phyloP scores from a whole-genome alignment of 192 early-diverging fungal species.

The Podila minutissima region DNA sequence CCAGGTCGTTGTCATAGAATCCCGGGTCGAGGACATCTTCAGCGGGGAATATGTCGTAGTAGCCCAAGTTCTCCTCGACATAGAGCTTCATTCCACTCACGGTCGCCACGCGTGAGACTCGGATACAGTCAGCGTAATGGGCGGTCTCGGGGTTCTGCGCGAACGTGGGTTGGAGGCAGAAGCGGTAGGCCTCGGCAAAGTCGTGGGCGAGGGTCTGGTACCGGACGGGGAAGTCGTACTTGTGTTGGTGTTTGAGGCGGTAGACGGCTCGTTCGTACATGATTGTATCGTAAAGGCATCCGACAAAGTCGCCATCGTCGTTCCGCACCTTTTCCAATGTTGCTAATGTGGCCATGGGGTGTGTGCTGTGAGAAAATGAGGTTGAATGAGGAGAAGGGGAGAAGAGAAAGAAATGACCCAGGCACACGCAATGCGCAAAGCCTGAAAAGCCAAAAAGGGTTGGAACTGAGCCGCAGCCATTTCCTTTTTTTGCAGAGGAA shows the following conservation, averaged over 20 bases:
- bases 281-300: constrained; percentile 28
- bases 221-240: constrained; percentile 28
- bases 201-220: constrained; percentile 29
- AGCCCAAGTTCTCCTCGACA: constrained; percentile 10
- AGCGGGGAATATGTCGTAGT: constrained; percentile 22
- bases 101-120: constrained; percentile 6
- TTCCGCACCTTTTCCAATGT: background rate
- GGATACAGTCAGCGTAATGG: constrained; percentile 3
- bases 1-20: constrained; percentile 10
- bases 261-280: constrained; percentile 39
- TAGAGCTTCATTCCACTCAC: constrained; percentile 11
- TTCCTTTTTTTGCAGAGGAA: no score
- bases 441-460: no score
- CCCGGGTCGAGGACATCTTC: background rate
- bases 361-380: no score
- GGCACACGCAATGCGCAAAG: no score
- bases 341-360: no score
- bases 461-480: no score
- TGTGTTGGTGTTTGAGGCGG: constrained; percentile 22
- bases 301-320: constrained; percentile 32
- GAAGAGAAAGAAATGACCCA: no score
- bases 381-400: no score
- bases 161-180: constrained; percentile 33
- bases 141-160: constrained; percentile 10
- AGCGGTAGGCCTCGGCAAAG: constrained; percentile 12